These are phyloP conservation scores for Starmerella ratchasimensis DNA, from an alignment of 805 yeast species.

Conservation along the genomic window DNA sequence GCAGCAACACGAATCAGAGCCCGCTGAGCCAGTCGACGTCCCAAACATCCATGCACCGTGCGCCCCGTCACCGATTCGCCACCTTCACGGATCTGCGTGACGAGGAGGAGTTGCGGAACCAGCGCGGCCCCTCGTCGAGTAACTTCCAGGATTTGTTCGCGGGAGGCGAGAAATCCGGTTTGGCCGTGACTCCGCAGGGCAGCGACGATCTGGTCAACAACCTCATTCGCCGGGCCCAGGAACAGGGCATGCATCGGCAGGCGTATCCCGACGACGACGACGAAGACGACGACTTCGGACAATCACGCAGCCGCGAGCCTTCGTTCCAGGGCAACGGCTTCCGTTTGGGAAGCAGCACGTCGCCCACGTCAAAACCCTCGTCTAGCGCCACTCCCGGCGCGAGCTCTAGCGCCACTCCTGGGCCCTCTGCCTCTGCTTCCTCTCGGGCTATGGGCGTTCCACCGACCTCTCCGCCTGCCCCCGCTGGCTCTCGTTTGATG, in stretches of 20 bases:
- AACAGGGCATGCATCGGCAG: not conserved
- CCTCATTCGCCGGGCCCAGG: conserved; percentile 28
- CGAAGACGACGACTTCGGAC: conserved; percentile 13
- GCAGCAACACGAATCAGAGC: too few relatives aligned
- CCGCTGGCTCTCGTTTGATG: too few relatives aligned
- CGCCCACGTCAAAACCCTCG: conserved; percentile 13
- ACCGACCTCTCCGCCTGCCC: not conserved
- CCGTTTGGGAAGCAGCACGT: conserved; percentile 25
- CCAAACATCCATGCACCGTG: conserved; percentile 3
- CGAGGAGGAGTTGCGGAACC: conserved; percentile 1
- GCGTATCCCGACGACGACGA: not conserved
- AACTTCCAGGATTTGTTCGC: conserved; percentile 35
- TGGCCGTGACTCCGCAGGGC: conserved; percentile 50
- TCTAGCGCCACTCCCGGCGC: too few relatives aligned
- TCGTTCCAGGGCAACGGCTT: conserved; percentile 25
- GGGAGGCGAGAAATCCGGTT: conserved; percentile 58
- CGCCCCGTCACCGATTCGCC: conserved; percentile 20
- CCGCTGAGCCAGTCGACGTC: too few relatives aligned
- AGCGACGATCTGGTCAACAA: conserved; percentile 23
- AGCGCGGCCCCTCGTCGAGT: conserved; percentile 10
- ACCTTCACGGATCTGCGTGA: conserved; percentile 23
- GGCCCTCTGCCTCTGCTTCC: too few relatives aligned
- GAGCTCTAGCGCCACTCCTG: too few relatives aligned
- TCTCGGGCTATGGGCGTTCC: too few relatives aligned
- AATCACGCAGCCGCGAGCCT: conserved; percentile 1